Evolutionary conservation across 2,329 filamentous ascomycete species (phyloP).

Genomic region (Cladosporium sp.): DNA sequence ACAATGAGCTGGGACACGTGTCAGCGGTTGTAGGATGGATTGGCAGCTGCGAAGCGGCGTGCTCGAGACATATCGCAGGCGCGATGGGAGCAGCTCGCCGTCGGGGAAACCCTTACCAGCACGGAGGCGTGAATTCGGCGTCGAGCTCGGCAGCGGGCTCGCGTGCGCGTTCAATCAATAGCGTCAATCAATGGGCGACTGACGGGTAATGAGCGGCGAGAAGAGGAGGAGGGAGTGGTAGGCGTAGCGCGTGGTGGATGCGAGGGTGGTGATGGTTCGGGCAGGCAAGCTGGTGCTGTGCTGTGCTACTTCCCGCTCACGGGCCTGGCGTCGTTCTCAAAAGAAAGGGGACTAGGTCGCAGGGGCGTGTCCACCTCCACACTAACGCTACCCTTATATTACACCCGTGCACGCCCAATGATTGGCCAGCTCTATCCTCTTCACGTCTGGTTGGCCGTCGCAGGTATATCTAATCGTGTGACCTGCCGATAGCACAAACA

Average conservation of each 20-base stretch:
- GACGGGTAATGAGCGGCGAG: neutral
- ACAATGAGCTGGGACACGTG: neutral
- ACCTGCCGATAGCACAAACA: neutral
- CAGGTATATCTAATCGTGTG: neutral
- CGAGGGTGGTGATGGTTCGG: neutral
- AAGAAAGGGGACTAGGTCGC: neutral
- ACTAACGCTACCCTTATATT: neutral
- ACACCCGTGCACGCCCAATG: neutral
- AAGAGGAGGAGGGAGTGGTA: neutral
- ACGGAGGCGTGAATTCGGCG: neutral
- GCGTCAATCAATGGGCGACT: neutral
- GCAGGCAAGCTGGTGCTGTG: neutral
- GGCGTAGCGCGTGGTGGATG: neutral
- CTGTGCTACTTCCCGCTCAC: neutral
- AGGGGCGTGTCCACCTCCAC: conserved; percentile 1
- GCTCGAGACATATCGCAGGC: neutral
- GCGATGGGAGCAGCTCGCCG: conserved; percentile 1
- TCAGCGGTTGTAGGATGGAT: neutral
- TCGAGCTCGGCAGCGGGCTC: neutral
- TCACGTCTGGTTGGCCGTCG: neutral
- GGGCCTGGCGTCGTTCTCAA: neutral
- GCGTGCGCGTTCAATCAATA: neutral
- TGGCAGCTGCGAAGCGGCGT: neutral
- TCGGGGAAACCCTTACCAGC: neutral
- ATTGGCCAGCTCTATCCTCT: neutral